Percentiles rank a stretch among this genome's conserved stretches.
These are phyloP conservation scores for Caloboletus inedulis DNA, from an alignment of 1,284 basidiomycete species.

Conservation along the genomic window DNA sequence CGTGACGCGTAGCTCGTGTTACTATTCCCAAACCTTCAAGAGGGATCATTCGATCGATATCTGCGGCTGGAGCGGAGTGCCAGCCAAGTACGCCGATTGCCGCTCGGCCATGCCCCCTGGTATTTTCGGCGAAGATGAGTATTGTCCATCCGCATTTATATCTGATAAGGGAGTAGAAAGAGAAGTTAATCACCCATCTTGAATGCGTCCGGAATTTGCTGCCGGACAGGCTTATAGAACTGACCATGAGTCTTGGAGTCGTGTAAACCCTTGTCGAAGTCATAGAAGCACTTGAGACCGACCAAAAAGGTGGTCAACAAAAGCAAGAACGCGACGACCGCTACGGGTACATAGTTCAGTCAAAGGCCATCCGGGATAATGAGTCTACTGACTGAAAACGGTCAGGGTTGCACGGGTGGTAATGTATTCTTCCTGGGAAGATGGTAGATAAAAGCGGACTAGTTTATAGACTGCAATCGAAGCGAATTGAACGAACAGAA, in stretches of 20 bases:
- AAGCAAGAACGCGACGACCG: slow-evolving; percentile 70
- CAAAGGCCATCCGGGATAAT: not conserved
- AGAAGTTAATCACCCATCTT: slow-evolving; percentile 37
- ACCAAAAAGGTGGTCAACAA: slow-evolving; percentile 69
- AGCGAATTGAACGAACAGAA: slow-evolving; percentile 5
- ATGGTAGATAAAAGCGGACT: slow-evolving; percentile 69
- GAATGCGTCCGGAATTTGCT: slow-evolving; percentile 22
- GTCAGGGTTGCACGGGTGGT: slow-evolving; percentile 75
- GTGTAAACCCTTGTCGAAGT: slow-evolving; percentile 73
- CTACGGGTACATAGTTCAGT: slow-evolving; percentile 36
- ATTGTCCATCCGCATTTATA: slow-evolving; percentile 46
- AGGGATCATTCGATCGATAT: slow-evolving; percentile 49
- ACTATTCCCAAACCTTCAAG: not conserved
- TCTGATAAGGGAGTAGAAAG: slow-evolving; percentile 36
- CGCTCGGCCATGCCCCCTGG: slow-evolving; percentile 48
- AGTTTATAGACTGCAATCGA: slow-evolving; percentile 67
- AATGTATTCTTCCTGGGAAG: slow-evolving; percentile 50
- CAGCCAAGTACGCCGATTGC: slow-evolving; percentile 34
- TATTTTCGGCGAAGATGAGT: slow-evolving; percentile 39
- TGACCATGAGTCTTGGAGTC: slow-evolving; percentile 71
- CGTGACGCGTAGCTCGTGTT: slow-evolving; percentile 1
- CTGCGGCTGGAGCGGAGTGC: slow-evolving; percentile 38
- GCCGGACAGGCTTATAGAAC: slow-evolving; percentile 41
- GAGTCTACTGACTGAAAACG: slow-evolving; percentile 63
- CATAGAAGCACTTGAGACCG: slow-evolving; percentile 72